phyloP scores from a whole-genome alignment of 805 yeast genomes.

The Hanseniaspora nectarophila region DNA sequence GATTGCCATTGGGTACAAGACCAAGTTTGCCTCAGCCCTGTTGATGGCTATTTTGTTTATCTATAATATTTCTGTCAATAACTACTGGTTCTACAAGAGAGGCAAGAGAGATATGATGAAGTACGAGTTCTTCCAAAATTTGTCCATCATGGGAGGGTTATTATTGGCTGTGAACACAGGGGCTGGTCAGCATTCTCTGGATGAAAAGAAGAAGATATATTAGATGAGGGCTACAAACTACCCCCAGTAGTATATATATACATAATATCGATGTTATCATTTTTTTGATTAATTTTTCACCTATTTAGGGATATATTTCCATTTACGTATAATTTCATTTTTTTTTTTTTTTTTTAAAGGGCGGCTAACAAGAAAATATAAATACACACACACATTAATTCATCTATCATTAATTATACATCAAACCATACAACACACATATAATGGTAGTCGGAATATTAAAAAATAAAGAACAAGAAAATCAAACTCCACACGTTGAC shows the following conservation, averaged over 20 bases:
- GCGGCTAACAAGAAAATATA: too few relatives aligned
- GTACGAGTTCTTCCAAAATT: constrained; percentile 88
- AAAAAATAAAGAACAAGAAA: constrained; percentile 32
- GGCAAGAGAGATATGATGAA: constrained; percentile 73
- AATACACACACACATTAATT: too few relatives aligned
- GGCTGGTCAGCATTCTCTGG: constrained; percentile 87
- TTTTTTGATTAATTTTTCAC: too few relatives aligned
- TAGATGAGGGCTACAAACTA: too few relatives aligned
- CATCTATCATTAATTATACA: too few relatives aligned
- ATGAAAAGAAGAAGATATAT: constrained; percentile 89
- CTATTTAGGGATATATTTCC: too few relatives aligned
- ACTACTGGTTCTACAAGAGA: constrained; percentile 71
- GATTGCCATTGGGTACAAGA: constrained; percentile 84
- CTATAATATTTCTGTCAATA: constrained; percentile 70
- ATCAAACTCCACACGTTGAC: neutral
- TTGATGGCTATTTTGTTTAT: constrained; percentile 56
- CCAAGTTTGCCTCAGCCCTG: constrained; percentile 70
- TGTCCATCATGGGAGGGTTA: constrained; percentile 90
- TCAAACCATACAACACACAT: too few relatives aligned
- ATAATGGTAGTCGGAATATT: constrained; percentile 34
- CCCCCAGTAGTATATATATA: too few relatives aligned
- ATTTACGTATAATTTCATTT: too few relatives aligned
- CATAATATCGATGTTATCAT: too few relatives aligned
- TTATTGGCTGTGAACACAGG: constrained; percentile 86
- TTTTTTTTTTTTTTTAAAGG: too few relatives aligned